Conservation (phyloP, 2,329 filamentous ascomycete species). For the Immersiporthe knoxdaviesiana region DNA sequence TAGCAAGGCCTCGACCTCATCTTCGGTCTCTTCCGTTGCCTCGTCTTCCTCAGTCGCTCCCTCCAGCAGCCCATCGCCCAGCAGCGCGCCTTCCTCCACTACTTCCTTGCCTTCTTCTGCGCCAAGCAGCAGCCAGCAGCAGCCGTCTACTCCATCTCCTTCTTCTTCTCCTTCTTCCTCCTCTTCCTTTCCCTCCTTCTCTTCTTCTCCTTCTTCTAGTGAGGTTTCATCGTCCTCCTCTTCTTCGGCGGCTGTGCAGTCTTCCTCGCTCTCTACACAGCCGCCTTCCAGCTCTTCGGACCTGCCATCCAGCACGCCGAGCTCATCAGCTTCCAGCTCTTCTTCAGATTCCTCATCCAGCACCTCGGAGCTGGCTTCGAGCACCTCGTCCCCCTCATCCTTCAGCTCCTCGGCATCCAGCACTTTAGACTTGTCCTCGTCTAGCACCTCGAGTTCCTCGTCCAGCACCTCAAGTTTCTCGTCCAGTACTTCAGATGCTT, state of each 20-base stretch:
- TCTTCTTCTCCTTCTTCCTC: background rate
- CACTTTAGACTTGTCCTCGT: background rate
- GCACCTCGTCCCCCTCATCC: background rate
- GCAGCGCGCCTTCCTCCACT: background rate
- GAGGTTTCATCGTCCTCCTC: background rate
- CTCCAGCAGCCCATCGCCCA: background rate
- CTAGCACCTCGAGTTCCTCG: background rate
- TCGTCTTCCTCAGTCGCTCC: background rate
- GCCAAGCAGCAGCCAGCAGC: conserved; percentile 3
- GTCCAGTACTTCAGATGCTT: background rate
- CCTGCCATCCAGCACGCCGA: background rate
- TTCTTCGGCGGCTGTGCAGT: background rate
- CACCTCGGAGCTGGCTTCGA: background rate
- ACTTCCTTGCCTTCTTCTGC: background rate
- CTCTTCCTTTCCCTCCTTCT: background rate
- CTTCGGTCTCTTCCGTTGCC: background rate
- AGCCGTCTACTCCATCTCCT: background rate
- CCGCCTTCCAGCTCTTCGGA: background rate
- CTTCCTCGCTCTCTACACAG: background rate
- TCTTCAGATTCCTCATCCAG: background rate
- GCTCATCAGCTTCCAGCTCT: background rate
- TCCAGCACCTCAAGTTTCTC: background rate
- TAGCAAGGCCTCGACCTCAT: background rate
- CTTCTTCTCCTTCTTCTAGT: background rate
- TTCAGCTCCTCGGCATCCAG: background rate